Conservation (phyloP, 2,329 filamentous ascomycete genomes). For the Aureobasidium sp. region DNA sequence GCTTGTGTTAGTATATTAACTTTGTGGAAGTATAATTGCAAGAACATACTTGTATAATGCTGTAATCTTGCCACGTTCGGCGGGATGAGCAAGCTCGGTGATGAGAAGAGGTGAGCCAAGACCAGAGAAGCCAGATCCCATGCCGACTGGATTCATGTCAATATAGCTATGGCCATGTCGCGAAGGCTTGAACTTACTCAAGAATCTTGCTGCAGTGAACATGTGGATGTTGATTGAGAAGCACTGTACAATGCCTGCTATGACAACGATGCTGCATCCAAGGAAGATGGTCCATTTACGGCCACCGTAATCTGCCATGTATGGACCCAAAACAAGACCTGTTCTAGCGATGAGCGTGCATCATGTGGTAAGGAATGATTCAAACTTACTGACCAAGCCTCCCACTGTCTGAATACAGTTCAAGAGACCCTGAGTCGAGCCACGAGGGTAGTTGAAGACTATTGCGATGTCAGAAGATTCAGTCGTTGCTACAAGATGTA, state of each 20-base stretch:
- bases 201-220: slow-evolving; percentile 14
- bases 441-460: slow-evolving; percentile 14
- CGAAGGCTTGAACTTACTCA: neutral
- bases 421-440: slow-evolving; percentile 14
- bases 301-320: slow-evolving; percentile 12
- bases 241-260: slow-evolving; percentile 7
- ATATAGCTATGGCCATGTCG: no score
- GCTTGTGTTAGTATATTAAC: neutral
- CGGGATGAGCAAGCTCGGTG: neutral
- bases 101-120: neutral
- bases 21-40: neutral
- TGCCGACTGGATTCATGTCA: neutral
- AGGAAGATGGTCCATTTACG: slow-evolving; percentile 12
- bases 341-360: no score
- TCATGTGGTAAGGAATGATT: no score
- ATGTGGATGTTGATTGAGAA: slow-evolving; percentile 7
- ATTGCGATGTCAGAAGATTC: neutral
- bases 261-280: neutral
- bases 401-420: slow-evolving; percentile 16
- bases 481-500: neutral
- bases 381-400: slow-evolving; percentile 6
- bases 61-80: neutral
- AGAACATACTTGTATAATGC: neutral
- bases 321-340: neutral
- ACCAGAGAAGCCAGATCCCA: neutral